A percentile compares a stretch with the other conserved stretches of the same genome.
These are phyloP conservation scores for Litsea cubeba DNA, from an alignment of 164 flowering plant genomes.

Conservation along the genomic window DNA sequence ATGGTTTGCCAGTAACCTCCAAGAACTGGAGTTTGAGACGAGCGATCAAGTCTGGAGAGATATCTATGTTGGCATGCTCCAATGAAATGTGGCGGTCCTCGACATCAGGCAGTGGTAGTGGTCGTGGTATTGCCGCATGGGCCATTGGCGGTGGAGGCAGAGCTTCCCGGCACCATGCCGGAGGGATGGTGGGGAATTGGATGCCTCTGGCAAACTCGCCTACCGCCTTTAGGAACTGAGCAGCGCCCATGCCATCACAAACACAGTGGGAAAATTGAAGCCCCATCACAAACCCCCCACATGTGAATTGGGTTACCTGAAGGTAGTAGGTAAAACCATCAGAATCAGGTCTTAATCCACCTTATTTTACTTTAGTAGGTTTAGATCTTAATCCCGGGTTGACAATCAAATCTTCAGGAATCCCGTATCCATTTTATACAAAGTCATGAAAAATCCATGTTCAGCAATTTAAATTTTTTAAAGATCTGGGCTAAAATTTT, in stretches of 20 bases:
- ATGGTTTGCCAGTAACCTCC: slow-evolving; percentile 26
- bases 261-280: slow-evolving; percentile 56
- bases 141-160: slow-evolving; percentile 16
- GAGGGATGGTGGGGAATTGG: slow-evolving; percentile 22
- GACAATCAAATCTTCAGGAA: too few relatives aligned
- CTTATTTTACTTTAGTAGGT: too few relatives aligned
- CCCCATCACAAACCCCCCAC: slow-evolving; percentile 61
- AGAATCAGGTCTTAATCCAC: too few relatives aligned
- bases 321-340: too few relatives aligned
- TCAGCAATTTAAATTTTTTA: too few relatives aligned
- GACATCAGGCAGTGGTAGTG: slow-evolving; percentile 36
- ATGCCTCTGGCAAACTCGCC: slow-evolving; percentile 56
- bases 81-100: slow-evolving; percentile 12
- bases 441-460: too few relatives aligned
- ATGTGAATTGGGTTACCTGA: slow-evolving; percentile 51
- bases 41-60: slow-evolving; percentile 31
- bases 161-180: slow-evolving; percentile 53
- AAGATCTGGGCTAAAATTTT: too few relatives aligned
- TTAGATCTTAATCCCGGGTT: too few relatives aligned
- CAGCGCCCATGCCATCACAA: slow-evolving; percentile 73
- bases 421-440: too few relatives aligned
- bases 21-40: slow-evolving; percentile 37
- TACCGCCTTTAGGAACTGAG: slow-evolving; percentile 58
- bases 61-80: slow-evolving; percentile 43
- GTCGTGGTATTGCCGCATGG: slow-evolving; percentile 11